phyloP scores from a whole-genome alignment of 2,329 filamentous ascomycete genomes.

The Fusarium virguliforme region DNA sequence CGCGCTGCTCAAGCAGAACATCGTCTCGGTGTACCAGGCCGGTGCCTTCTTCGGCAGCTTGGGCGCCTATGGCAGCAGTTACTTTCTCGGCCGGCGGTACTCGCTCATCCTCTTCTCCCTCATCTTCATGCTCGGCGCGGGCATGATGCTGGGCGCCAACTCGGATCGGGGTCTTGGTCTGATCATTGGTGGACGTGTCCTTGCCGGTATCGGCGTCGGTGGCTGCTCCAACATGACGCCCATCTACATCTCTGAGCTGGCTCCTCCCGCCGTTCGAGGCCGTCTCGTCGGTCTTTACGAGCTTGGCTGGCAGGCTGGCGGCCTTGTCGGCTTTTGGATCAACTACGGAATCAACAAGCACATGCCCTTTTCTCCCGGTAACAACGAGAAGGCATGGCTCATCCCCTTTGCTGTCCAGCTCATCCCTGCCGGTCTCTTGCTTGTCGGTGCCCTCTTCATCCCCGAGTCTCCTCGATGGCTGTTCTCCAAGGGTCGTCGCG shows the following conservation, averaged over 20 bases:
- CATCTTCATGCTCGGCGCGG: constrained; percentile 80
- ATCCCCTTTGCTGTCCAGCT: constrained; percentile 78
- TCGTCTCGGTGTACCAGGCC: constrained; percentile 86
- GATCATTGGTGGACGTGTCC: constrained; percentile 74
- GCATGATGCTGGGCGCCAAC: constrained; percentile 79
- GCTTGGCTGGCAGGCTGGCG: constrained; percentile 76
- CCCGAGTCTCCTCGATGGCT: constrained; percentile 80
- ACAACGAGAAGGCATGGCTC: constrained; percentile 69
- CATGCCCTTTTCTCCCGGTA: constrained; percentile 59
- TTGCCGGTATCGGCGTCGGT: constrained; percentile 76
- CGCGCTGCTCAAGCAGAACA: constrained; percentile 78
- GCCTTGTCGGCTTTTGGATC: constrained; percentile 77
- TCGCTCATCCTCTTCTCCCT: constrained; percentile 74
- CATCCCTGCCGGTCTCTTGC: constrained; percentile 75
- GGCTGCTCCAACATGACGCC: constrained; percentile 75
- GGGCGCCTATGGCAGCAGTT: constrained; percentile 75
- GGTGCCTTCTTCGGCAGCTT: constrained; percentile 88
- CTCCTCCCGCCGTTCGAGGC: constrained; percentile 76
- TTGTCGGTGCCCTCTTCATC: constrained; percentile 73
- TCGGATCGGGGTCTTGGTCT: constrained; percentile 74
- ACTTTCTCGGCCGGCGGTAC: constrained; percentile 77
- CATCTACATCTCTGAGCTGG: constrained; percentile 73
- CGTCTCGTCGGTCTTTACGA: constrained; percentile 78
- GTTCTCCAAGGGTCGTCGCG: constrained; percentile 72
- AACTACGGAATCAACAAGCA: constrained; percentile 74